These are phyloP conservation scores for Phytophthora chlamydospora DNA, from an alignment of 352 stramenopile genomes.

Conservation along the genomic window DNA sequence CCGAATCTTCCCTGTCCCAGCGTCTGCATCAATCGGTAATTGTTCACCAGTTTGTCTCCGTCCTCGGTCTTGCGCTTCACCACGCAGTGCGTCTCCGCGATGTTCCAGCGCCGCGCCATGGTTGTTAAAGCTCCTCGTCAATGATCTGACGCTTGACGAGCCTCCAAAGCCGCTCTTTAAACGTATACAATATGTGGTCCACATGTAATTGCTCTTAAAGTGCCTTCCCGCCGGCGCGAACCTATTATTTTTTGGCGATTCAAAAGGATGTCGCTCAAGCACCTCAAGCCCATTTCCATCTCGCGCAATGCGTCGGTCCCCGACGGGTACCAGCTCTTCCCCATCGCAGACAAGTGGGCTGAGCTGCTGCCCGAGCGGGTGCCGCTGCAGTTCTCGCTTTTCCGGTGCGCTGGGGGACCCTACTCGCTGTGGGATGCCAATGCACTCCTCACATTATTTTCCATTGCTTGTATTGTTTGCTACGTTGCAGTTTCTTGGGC, in stretches of 20 bases:
- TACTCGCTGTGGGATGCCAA: neutral
- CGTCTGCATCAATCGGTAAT: conserved; percentile 75
- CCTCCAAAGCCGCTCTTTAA: conserved; percentile 4
- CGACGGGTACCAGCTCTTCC: conserved; percentile 70
- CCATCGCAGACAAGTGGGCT: conserved; percentile 76
- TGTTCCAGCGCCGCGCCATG: conserved; percentile 61
- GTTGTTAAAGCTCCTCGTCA: neutral
- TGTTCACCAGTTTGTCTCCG: conserved; percentile 77
- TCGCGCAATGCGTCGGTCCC: conserved; percentile 40
- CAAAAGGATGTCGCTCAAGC: conserved; percentile 62
- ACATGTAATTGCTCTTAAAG: neutral
- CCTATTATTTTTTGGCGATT: conserved; percentile 2
- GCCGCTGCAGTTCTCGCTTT: conserved; percentile 80
- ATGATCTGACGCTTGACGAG: too few relatives aligned
- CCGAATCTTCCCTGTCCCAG: conserved; percentile 82
- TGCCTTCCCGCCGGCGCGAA: conserved; percentile 1
- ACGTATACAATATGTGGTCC: neutral
- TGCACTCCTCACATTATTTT: neutral
- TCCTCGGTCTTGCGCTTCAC: conserved; percentile 52
- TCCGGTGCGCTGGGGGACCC: conserved; percentile 47
- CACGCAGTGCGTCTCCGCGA: conserved; percentile 66
- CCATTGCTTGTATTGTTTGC: neutral
- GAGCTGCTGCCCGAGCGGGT: conserved; percentile 66
- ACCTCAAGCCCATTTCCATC: conserved; percentile 71
- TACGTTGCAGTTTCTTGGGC: conserved; percentile 54